phyloP scores from a whole-genome alignment of 2,329 filamentous ascomycete genomes.

The Colletotrichum navitas region DNA sequence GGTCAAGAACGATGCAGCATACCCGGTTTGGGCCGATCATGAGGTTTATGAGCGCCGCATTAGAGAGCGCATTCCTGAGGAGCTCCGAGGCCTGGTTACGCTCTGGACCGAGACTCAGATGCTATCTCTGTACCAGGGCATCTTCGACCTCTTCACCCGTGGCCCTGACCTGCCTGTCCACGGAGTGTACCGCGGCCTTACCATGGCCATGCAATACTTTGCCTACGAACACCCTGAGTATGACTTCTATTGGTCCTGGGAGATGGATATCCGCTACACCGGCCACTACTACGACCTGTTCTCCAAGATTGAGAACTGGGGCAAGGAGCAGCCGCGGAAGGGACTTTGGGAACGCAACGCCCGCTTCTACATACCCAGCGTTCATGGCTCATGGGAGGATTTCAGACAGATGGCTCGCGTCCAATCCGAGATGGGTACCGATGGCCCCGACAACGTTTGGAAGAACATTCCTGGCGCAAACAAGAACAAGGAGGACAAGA shows the following conservation, averaged over 20 bases:
- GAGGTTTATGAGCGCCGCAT: slow-evolving; percentile 76
- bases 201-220: slow-evolving; percentile 96
- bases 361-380: slow-evolving; percentile 81
- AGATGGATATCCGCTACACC: slow-evolving; percentile 92
- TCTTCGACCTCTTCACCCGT: slow-evolving; percentile 79
- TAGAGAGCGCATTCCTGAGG: slow-evolving; percentile 77
- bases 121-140: slow-evolving; percentile 87
- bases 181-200: slow-evolving; percentile 90
- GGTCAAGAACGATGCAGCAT: slow-evolving; percentile 79
- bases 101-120: slow-evolving; percentile 97
- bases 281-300: slow-evolving; percentile 87
- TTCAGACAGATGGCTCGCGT: slow-evolving; percentile 83
- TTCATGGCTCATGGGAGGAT: slow-evolving; percentile 84
- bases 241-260: slow-evolving; percentile 94
- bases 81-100: slow-evolving; percentile 90
- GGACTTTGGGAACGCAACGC: slow-evolving; percentile 85
- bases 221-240: slow-evolving; percentile 90
- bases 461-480: slow-evolving; percentile 60
- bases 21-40: slow-evolving; percentile 84
- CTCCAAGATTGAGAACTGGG: slow-evolving; percentile 77
- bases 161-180: slow-evolving; percentile 82
- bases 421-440: slow-evolving; percentile 78
- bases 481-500: slow-evolving; percentile 48
- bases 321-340: slow-evolving; percentile 80
- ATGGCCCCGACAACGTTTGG: slow-evolving; percentile 77